Evolutionary conservation across 768 basidiomycete species (phyloP), one percentile per base, ranked within the genome.

Genomic region (Guyanaporus albipodus): DNA sequence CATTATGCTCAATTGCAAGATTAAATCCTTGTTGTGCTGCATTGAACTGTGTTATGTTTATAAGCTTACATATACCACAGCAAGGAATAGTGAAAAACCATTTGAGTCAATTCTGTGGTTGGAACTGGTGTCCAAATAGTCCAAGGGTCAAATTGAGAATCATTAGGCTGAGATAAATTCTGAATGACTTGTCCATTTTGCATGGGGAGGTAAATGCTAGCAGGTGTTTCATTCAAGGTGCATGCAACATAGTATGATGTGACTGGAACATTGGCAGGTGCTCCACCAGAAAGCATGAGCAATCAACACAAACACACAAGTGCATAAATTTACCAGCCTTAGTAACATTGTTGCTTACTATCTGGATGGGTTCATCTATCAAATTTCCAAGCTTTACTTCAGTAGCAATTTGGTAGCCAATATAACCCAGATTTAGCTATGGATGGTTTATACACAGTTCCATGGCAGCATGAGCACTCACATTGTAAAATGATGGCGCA

Each of bases 201-300:
- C 38, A 38, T 38, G 5, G 38, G 38, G 26, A 38, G 38, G 18
- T 38, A 18, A 6, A 38, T 7, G n/a, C 2, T 14, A 6, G 7
- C 8, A 39, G 17, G 14, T 40, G 27, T 28, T 18, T 26, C 38
- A 40, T 29, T 21, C 23, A 38, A 19, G n/a, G 42, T 42, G 6
- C 53, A 54, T 38, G 39, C 50, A 10, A 42, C 39, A 42, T 29
- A 54, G 27, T 48, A 53, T 4, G 35, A 11, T 15, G 32, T 35
- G 26, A 17, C 17, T 26, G 43, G 35, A 8, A 46, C 6, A 34
- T 34, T 42, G 17, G 11, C 18, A 40, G 15, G 38, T 26, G 26
- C 38, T 38, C 26, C 17, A 15, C 36, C 36, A 38, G n/a, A n/a
- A 9, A 23, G n/a, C 23, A 23, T 26, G n/a, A 33, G 7, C 32